Percentiles rank a stretch among this genome's conserved stretches.
Conservation (phyloP, 106 monocot species). For the Dioscorea zingiberensis region DNA sequence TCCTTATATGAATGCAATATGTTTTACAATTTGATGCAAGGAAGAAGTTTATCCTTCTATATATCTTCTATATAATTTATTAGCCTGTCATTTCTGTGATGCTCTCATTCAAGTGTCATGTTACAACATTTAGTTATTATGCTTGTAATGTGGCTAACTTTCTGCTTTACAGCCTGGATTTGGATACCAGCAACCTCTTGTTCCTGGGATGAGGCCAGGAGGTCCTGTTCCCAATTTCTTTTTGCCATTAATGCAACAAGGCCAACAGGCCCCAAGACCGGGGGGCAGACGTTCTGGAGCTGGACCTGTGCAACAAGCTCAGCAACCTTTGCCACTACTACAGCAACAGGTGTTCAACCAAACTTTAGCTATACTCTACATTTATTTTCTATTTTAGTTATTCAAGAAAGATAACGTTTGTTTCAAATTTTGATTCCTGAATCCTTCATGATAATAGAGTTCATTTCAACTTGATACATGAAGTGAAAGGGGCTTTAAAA, state of each 20-base stretch:
- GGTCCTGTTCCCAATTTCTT: conserved; percentile 75
- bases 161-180: conserved; percentile 48
- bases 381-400: not conserved
- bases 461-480: not conserved
- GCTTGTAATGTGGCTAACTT: not conserved
- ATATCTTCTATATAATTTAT: not conserved
- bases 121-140: not conserved
- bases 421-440: too few species aligned
- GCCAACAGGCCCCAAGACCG: conserved; percentile 59
- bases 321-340: conserved; percentile 46
- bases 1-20: too few species aligned
- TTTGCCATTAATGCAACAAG: conserved; percentile 66
- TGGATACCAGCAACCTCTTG: conserved; percentile 75
- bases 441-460: too few species aligned
- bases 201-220: conserved; percentile 84
- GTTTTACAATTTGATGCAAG: too few species aligned
- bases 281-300: conserved; percentile 52
- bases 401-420: too few species aligned
- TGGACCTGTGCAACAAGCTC: conserved; percentile 53
- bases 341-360: conserved; percentile 42
- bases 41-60: too few species aligned
- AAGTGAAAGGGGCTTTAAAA: too few species aligned
- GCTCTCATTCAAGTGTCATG: too few species aligned
- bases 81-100: not conserved
- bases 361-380: not conserved